phyloP scores from a whole-genome alignment of 164 flowering plant species.

The Stephania japonica region DNA sequence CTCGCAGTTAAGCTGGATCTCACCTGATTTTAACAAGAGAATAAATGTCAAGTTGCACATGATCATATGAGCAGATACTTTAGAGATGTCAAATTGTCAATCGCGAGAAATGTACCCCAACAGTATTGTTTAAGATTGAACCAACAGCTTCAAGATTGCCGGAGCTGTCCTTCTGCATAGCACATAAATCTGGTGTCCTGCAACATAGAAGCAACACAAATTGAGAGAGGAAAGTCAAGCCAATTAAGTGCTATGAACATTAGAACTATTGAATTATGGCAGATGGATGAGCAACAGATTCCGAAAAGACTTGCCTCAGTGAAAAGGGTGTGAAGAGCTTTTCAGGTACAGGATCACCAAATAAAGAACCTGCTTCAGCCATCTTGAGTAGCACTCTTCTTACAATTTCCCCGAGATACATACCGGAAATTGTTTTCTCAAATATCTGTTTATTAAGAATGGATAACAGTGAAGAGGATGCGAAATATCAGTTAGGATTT shows the following conservation, averaged over 20 bases:
- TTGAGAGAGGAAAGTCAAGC: not conserved
- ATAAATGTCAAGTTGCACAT: not conserved
- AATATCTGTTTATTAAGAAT: constrained; percentile 38
- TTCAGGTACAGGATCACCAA: constrained; percentile 46
- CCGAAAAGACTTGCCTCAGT: constrained; percentile 41
- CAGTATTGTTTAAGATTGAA: constrained; percentile 33
- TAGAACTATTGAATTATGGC: not conserved
- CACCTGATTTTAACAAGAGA: constrained; percentile 29
- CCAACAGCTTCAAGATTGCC: constrained; percentile 48
- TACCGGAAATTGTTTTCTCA: constrained; percentile 96
- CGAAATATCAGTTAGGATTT: not conserved
- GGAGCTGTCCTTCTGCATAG: constrained; percentile 66
- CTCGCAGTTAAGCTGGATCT: constrained; percentile 38
- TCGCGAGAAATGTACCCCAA: constrained; percentile 35
- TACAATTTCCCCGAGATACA: constrained; percentile 88
- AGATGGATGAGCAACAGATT: not conserved
- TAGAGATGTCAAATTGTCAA: not conserved
- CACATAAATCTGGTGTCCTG: constrained; percentile 62
- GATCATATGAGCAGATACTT: not conserved
- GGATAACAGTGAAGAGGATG: not conserved
- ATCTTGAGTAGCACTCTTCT: constrained; percentile 56
- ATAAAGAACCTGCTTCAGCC: constrained; percentile 53
- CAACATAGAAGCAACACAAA: not conserved
- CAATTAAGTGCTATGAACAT: not conserved
- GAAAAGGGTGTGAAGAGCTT: constrained; percentile 58